Evolutionary conservation across 1,139 yeast species (phyloP).

Genomic region (Hansenula sp.): DNA sequence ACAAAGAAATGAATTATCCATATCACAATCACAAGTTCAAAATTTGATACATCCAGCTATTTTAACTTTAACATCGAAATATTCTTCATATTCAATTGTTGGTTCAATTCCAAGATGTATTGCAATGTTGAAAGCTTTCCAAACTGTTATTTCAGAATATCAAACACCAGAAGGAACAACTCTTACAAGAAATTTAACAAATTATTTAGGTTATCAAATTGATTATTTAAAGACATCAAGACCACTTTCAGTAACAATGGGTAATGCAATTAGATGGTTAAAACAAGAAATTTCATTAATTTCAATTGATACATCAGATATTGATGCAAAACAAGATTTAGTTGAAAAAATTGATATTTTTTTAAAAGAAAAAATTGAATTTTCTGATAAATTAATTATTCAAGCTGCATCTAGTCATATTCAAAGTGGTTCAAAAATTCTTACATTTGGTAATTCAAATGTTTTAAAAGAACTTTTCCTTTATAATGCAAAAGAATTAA

Average conservation of each 20-base stretch:
- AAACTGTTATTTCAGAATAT: slow-evolving; percentile 74
- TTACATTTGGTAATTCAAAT: slow-evolving; percentile 86
- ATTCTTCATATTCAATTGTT: slow-evolving; percentile 78
- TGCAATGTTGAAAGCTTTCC: slow-evolving; percentile 83
- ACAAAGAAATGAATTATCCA: slow-evolving; percentile 59
- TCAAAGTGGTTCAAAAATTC: slow-evolving; percentile 68
- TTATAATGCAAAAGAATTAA: slow-evolving; percentile 58
- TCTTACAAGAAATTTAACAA: slow-evolving; percentile 81
- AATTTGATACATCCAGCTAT: slow-evolving; percentile 84
- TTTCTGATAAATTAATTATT: slow-evolving; percentile 80
- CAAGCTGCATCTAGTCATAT: slow-evolving; percentile 79
- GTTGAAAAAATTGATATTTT: slow-evolving; percentile 71
- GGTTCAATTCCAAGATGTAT: slow-evolving; percentile 87
- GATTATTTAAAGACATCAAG: slow-evolving; percentile 89
- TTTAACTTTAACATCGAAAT: slow-evolving; percentile 71
- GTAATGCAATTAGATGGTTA: slow-evolving; percentile 95
- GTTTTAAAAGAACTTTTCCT: slow-evolving; percentile 76
- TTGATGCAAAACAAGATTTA: slow-evolving; percentile 65
- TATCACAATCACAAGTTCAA: slow-evolving; percentile 31
- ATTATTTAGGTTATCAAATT: slow-evolving; percentile 89
- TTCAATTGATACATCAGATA: slow-evolving; percentile 68
- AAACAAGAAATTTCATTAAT: slow-evolving; percentile 87
- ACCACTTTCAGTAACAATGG: slow-evolving; percentile 92
- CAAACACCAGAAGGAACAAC: slow-evolving; percentile 83
- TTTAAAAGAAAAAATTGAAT: slow-evolving; percentile 78